A percentile compares a stretch with the other conserved stretches of the same genome.
These are phyloP conservation scores for Pleurotus djamor DNA, from an alignment of 768 basidiomycete genomes.

Conservation along the genomic window DNA sequence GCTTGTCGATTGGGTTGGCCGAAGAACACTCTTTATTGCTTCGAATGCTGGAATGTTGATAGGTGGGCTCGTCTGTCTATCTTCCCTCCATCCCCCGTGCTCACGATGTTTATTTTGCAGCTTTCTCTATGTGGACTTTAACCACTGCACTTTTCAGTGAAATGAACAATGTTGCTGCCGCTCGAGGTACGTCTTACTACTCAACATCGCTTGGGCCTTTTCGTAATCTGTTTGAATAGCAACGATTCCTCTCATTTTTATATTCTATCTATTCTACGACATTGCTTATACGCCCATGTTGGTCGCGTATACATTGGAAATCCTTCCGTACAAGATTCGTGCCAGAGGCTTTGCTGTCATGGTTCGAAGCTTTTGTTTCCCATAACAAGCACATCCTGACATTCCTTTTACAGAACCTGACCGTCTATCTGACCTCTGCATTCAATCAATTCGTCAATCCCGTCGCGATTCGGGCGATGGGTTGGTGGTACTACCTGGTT, in stretches of 20 bases:
- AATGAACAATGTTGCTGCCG: constrained; percentile 34
- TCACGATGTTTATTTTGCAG: constrained; percentile 21
- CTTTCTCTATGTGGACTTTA: constrained; percentile 58
- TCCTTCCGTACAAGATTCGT: constrained; percentile 76
- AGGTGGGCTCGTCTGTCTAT: constrained; percentile 27
- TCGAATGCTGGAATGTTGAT: constrained; percentile 59
- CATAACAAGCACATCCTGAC: background rate
- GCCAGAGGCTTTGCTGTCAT: constrained; percentile 80
- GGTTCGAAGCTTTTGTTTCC: constrained; percentile 32
- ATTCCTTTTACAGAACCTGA: constrained; percentile 45
- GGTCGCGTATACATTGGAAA: constrained; percentile 65
- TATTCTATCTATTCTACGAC: constrained; percentile 55
- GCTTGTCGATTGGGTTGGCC: constrained; percentile 65
- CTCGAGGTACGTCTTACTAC: constrained; percentile 26
- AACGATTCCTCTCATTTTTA: constrained; percentile 66
- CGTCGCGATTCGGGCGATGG: constrained; percentile 58
- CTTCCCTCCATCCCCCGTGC: background rate
- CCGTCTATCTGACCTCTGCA: constrained; percentile 62
- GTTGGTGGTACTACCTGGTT: constrained; percentile 61
- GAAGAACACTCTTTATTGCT: constrained; percentile 64
- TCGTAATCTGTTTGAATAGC: constrained; percentile 25
- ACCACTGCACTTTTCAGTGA: constrained; percentile 42
- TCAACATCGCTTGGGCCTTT: background rate
- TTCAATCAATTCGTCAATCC: constrained; percentile 85
- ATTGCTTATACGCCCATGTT: constrained; percentile 79